Evolutionary conservation across 1,139 yeast species (phyloP).

Genomic region (Zhuliangozyma blackwelliae): DNA sequence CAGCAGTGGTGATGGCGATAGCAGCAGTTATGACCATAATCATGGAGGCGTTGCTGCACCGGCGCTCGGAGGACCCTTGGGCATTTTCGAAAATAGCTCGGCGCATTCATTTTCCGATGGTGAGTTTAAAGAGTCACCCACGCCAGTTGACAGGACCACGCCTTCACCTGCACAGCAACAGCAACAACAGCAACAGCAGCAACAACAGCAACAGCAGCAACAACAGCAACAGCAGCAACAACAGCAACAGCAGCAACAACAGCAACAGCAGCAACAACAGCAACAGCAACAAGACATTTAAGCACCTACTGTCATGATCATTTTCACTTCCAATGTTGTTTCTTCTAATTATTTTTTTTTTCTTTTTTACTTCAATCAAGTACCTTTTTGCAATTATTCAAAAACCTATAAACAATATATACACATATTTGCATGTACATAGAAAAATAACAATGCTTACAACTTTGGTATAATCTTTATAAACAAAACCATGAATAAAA

Average conservation of each 20-base stretch:
- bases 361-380: too few species aligned
- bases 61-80: conserved; percentile 11
- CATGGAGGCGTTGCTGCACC: too few species aligned
- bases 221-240: too few species aligned
- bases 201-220: neutral
- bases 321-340: too few species aligned
- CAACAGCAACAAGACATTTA: neutral
- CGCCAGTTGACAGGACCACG: conserved; percentile 1
- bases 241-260: too few species aligned
- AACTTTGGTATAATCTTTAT: conserved; percentile 26
- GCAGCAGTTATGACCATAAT: neutral
- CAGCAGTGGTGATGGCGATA: conserved; percentile 1
- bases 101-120: conserved; percentile 24
- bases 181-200: conserved; percentile 3
- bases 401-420: too few species aligned
- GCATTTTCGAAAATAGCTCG: conserved; percentile 19
- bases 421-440: too few species aligned
- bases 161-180: neutral
- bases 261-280: too few species aligned
- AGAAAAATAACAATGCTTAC: conserved; percentile 5
- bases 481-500: conserved; percentile 25
- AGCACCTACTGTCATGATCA: too few species aligned
- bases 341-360: too few species aligned
- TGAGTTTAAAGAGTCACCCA: conserved; percentile 12
- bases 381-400: too few species aligned